Evolutionary conservation across 2,329 filamentous ascomycete genomes (phyloP), one percentile per base, ranked within the genome.

Genomic region (Pseudogymnoascus sp.): DNA sequence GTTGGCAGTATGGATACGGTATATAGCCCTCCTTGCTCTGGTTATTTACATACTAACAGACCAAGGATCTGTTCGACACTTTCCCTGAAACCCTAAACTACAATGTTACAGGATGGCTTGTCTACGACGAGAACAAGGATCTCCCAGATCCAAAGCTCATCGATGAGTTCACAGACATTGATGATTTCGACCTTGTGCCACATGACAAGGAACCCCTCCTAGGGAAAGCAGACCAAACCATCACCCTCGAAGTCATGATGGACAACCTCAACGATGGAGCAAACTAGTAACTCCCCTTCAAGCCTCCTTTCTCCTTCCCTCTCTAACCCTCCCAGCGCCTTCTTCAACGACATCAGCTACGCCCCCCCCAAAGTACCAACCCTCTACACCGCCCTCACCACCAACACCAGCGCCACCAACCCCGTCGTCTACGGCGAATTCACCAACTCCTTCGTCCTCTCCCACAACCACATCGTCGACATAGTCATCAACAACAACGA

Each of bases 401-500:
- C 80, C n/a, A 79, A 79, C 0, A 70, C 75, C 2, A 65, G 80
- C 15, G 82, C 84, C 12, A 78, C 77, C 1, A 79, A 90, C 64
- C 77, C 85, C 0, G 66, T 71, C 1, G 75, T 91, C 4, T 92
- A 92, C 70, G 88, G 88, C 31, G 76, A 79, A 15, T 83, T 83
- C 72, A 85, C 87, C 0, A 81, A 89, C 68, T 74, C 85, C 1
- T 82, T 90, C 68, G 80, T 96, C 1, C 80, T 95, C 5, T 77
- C 84, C n/a, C 81, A 86, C 63, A 82, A 82, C 64, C 77, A 87
- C 64, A 78, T 90, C 21, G 82, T 92, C 33, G 85, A 93, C 68
- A 83, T 93, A 61, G 75, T 91, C n/a, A 76, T 93, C 12, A 92
- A 92, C 77, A 93, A 92, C 70, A 77, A 83, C 59, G 89, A 93